Percentiles rank a stretch among this genome's conserved stretches.
phyloP scores from a whole-genome alignment of 2,329 filamentous ascomycete genomes.

The Endoconidiophora laricicola region DNA sequence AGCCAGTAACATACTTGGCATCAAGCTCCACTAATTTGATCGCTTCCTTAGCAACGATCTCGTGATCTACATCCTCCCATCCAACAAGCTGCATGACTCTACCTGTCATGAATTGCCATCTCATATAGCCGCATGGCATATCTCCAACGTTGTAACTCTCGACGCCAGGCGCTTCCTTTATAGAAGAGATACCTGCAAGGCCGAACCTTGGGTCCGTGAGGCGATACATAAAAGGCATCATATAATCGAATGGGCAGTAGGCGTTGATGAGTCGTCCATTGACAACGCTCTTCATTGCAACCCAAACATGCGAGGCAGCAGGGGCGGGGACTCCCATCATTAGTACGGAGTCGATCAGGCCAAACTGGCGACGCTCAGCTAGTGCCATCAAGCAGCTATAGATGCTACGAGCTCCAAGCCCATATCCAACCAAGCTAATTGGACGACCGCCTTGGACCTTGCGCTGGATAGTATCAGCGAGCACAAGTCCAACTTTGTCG shows the following conservation, averaged over 20 bases:
- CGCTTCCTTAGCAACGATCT: constrained; percentile 17
- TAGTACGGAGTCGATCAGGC: constrained; percentile 70
- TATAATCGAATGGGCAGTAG: constrained; percentile 72
- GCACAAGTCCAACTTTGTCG: constrained; percentile 52
- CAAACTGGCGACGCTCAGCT: constrained; percentile 68
- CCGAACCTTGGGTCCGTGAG: constrained; percentile 68
- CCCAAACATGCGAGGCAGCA: constrained; percentile 56
- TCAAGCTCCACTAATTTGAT: constrained; percentile 19
- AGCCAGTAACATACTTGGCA: constrained; percentile 21
- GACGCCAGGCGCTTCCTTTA: constrained; percentile 46
- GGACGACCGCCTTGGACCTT: constrained; percentile 70
- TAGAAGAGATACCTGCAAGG: constrained; percentile 64
- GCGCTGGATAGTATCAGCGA: constrained; percentile 69
- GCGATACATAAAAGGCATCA: constrained; percentile 77
- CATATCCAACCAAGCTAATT: constrained; percentile 67
- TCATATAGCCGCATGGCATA: constrained; percentile 50
- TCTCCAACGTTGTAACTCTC: constrained; percentile 54
- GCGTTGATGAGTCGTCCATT: constrained; percentile 78
- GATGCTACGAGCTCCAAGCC: constrained; percentile 66
- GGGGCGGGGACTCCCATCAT: constrained; percentile 72
- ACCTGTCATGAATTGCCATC: constrained; percentile 52
- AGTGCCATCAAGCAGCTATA: constrained; percentile 68
- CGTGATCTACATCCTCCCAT: constrained; percentile 47
- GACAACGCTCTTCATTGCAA: constrained; percentile 60
- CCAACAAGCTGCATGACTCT: constrained; percentile 49